Evolutionary conservation across 257 asterid species (phyloP), one percentile per base, ranked within the genome.

Genomic region (Primulina tabacum): DNA sequence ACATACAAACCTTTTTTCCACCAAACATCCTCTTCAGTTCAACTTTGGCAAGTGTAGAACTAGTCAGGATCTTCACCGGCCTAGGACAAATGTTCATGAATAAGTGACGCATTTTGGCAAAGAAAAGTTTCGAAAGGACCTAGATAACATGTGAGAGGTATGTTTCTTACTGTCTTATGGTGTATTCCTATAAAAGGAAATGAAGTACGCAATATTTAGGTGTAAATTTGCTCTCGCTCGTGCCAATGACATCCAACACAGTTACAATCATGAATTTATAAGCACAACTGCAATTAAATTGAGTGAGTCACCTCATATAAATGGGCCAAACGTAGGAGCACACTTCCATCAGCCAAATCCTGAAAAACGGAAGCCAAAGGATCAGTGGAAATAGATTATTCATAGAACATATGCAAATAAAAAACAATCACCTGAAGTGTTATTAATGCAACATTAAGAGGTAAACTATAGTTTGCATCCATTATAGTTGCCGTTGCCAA

Each of bases 301-400:
- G 50, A 38, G 8, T 8, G 50, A 8, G 2, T 70, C 75, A 87
- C 97, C 96, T 92, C 96, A 2, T 87, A 92, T 29, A 89, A 76
- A 92, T 92, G 90, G 8, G 92, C 97, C 74, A 92, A 64, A 71
- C 97, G 97, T 75, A 91, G 76, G 65, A 89, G 93, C 43, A 81
- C 89, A 24, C 72, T 76, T 62, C 87, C 87, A 68, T 86, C 85
- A 11, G 43, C 82, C 81, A 85, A 64, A 75, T 86, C 95, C 95
- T 90, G 85, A 60, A 72, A 70, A 63, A 14, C n/a, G 8, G 81
- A 33, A 52, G 64, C 76, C 73, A 76, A 34, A 43, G 30, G 14
- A 59, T 76, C 30, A 79, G 70, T 40, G 35, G 30, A 11, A 67
- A 47, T 52, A 67, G 34, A 63, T 64, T 70, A 21, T 18, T 59